These are phyloP conservation scores for Rutidosis leptorrhynchoides DNA, from an alignment of 129 eudicot genomes.

Conservation along the genomic window DNA sequence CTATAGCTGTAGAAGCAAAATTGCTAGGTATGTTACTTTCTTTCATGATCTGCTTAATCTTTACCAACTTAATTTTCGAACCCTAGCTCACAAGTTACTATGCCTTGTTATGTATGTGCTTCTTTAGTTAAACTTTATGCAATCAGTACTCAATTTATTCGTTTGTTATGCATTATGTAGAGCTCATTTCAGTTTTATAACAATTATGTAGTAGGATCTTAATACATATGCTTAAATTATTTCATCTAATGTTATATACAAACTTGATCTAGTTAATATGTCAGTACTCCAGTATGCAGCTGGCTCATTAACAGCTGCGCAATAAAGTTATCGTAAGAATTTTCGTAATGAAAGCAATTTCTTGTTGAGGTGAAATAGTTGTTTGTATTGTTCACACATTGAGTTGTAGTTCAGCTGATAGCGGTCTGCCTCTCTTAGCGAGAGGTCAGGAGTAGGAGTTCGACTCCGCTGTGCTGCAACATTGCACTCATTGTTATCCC, in stretches of 20 bases:
- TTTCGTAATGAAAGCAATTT: not conserved
- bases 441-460: too few relatives aligned
- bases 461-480: too few relatives aligned
- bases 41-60: constrained; percentile 3
- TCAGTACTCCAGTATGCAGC: not conserved
- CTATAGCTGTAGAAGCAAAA: constrained; percentile 7
- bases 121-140: not conserved
- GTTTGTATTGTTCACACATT: not conserved
- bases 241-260: not conserved
- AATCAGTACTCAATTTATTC: not conserved
- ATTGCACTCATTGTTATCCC: too few relatives aligned
- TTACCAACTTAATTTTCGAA: constrained; percentile 4
- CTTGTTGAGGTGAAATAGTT: not conserved
- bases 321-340: not conserved
- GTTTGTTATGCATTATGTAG: not conserved
- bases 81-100: constrained; percentile 7
- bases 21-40: constrained; percentile 16
- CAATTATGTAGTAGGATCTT: not conserved
- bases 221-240: not conserved
- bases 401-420: too few relatives aligned
- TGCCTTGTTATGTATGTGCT: not conserved
- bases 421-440: too few relatives aligned
- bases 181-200: not conserved
- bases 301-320: not conserved
- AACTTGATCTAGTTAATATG: not conserved